These are phyloP conservation scores for Penicillium sumatraense DNA, from an alignment of 2,329 filamentous ascomycete species.

Conservation along the genomic window DNA sequence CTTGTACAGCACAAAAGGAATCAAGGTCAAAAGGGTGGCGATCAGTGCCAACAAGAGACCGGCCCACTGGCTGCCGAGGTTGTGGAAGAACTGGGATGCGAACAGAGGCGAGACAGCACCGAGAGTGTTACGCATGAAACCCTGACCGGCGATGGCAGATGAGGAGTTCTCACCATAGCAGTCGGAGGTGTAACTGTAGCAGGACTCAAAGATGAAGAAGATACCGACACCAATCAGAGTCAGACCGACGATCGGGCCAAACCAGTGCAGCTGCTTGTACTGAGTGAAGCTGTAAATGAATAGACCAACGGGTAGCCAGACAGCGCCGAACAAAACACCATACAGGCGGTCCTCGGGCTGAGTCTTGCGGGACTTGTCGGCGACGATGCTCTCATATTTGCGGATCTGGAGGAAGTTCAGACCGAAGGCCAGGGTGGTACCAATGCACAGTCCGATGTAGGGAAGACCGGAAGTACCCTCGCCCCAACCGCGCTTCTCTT, in stretches of 20 bases:
- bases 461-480: conserved; percentile 56
- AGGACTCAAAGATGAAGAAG: conserved; percentile 52
- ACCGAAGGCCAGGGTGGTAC: conserved; percentile 54
- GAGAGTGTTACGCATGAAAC: conserved; percentile 58
- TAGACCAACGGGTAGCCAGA: conserved; percentile 54
- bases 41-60: conserved; percentile 55
- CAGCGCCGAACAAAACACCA: conserved; percentile 54
- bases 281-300: conserved; percentile 62
- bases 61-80: conserved; percentile 58
- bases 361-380: conserved; percentile 36
- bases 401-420: conserved; percentile 57
- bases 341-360: conserved; percentile 54
- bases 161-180: conserved; percentile 53
- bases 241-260: conserved; percentile 55
- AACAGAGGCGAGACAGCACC: conserved; percentile 59
- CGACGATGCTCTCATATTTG: conserved; percentile 53
- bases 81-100: conserved; percentile 58
- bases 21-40: conserved; percentile 42
- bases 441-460: conserved; percentile 57
- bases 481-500: conserved; percentile 57
- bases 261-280: conserved; percentile 55
- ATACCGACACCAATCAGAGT: conserved; percentile 58
- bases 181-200: conserved; percentile 57
- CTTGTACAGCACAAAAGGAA: conserved; percentile 36
- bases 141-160: conserved; percentile 55